phyloP scores from a whole-genome alignment of 2,329 filamentous ascomycete genomes.

The Neurospora sp. region DNA sequence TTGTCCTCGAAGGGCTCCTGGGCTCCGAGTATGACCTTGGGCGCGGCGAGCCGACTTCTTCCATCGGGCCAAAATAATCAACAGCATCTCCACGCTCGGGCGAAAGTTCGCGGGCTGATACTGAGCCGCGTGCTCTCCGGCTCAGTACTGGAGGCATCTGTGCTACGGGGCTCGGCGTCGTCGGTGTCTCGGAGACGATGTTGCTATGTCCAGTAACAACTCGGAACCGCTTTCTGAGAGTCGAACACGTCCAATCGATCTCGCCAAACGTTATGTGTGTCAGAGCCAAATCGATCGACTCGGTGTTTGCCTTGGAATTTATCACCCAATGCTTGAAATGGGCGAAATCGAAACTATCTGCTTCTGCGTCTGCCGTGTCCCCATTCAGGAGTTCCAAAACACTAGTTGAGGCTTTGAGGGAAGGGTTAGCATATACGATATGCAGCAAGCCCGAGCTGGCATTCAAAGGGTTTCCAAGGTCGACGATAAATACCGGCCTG shows the following conservation, averaged over 20 bases:
- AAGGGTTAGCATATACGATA: slow-evolving; percentile 58
- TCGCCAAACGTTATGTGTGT: slow-evolving; percentile 53
- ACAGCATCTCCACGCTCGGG: slow-evolving; percentile 19
- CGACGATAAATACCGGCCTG: slow-evolving; percentile 66
- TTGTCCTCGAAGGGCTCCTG: slow-evolving; percentile 12
- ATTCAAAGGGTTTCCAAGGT: slow-evolving; percentile 50
- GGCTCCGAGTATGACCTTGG: slow-evolving; percentile 17
- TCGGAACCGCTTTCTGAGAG: slow-evolving; percentile 56
- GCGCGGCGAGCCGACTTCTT: slow-evolving; percentile 1
- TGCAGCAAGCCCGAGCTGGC: slow-evolving; percentile 42
- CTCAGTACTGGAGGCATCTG: slow-evolving; percentile 26
- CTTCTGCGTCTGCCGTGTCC: slow-evolving; percentile 31
- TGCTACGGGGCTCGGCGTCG: slow-evolving; percentile 29
- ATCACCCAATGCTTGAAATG: slow-evolving; percentile 63
- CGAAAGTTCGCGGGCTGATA: slow-evolving; percentile 25
- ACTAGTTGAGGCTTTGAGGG: slow-evolving; percentile 47
- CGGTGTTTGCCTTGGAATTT: slow-evolving; percentile 40
- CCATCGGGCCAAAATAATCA: slow-evolving; percentile 34
- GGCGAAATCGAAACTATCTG: slow-evolving; percentile 37
- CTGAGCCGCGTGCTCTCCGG: slow-evolving; percentile 25
- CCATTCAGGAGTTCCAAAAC: slow-evolving; percentile 47
- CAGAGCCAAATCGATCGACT: slow-evolving; percentile 40
- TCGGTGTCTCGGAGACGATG: slow-evolving; percentile 27
- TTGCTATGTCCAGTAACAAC: slow-evolving; percentile 51
- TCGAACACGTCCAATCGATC: slow-evolving; percentile 60